Evolutionary conservation across 495 filamentous ascomycete species (phyloP).

Genomic region (Cryomyces minteri): DNA sequence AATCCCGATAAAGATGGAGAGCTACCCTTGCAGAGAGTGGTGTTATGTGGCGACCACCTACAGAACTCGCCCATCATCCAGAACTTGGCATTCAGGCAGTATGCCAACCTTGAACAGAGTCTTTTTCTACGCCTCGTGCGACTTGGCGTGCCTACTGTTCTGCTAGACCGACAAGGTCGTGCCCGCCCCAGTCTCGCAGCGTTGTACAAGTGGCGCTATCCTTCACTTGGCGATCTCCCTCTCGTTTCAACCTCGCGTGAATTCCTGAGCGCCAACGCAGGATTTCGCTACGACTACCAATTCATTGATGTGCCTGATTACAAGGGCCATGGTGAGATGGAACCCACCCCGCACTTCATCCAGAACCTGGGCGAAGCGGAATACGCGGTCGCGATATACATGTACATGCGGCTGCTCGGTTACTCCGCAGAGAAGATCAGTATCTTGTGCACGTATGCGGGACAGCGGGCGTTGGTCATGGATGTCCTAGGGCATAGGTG

Average conservation of each 20-base stretch:
- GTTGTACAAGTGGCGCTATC: conserved; percentile 89
- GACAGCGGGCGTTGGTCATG: conserved; percentile 77
- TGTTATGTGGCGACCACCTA: conserved; percentile 87
- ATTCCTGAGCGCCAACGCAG: conserved; percentile 72
- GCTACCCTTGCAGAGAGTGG: conserved; percentile 64
- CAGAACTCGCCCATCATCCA: conserved; percentile 96
- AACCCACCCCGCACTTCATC: conserved; percentile 90
- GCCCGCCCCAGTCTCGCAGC: conserved; percentile 70
- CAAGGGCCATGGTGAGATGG: conserved; percentile 72
- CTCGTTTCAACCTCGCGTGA: conserved; percentile 45
- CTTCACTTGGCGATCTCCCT: conserved; percentile 61
- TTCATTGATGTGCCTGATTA: conserved; percentile 95
- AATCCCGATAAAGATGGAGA: conserved; percentile 49
- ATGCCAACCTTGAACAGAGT: conserved; percentile 88
- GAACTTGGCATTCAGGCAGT: conserved; percentile 87
- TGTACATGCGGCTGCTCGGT: conserved; percentile 93
- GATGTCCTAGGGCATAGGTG: conserved; percentile 84
- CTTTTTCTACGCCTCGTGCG: conserved; percentile 83
- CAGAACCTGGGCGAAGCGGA: conserved; percentile 96
- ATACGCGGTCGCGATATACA: conserved; percentile 86
- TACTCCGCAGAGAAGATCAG: conserved; percentile 86
- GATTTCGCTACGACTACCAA: conserved; percentile 86
- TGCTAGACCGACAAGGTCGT: conserved; percentile 83
- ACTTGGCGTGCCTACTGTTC: conserved; percentile 75
- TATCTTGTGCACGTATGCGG: conserved; percentile 86